A percentile compares a stretch with the other conserved stretches of the same genome.
phyloP scores from a whole-genome alignment of 2,329 filamentous ascomycete genomes.

The Claviceps sp. region DNA sequence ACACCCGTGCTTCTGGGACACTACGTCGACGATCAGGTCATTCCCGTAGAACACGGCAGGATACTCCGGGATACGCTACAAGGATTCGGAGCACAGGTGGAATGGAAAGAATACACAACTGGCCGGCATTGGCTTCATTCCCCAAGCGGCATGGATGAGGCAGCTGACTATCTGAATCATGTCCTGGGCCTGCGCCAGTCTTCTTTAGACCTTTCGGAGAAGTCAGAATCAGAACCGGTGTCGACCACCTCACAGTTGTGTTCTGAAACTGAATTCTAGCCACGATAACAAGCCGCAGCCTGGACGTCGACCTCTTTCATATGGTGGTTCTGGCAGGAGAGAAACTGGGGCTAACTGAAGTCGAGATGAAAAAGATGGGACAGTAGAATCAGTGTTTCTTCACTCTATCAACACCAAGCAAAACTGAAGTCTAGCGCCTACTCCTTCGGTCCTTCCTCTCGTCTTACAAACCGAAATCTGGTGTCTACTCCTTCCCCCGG shows the following conservation, averaged over 20 bases:
- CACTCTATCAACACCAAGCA: neutral
- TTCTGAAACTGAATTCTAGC: neutral
- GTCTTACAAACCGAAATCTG: neutral
- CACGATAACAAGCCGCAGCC: neutral
- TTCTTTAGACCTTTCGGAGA: neutral
- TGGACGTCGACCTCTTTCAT: too few species aligned
- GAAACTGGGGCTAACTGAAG: neutral
- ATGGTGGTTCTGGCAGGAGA: neutral
- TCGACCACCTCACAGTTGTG: neutral
- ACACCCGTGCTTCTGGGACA: slow-evolving; percentile 33
- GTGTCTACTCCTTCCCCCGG: neutral
- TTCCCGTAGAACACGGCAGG: slow-evolving; percentile 24
- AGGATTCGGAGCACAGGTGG: slow-evolving; percentile 24
- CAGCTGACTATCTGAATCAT: slow-evolving; percentile 19
- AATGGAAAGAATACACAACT: slow-evolving; percentile 26
- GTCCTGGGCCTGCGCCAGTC: neutral
- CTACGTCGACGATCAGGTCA: slow-evolving; percentile 28
- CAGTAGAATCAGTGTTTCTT: too few species aligned
- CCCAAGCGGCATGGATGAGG: slow-evolving; percentile 29
- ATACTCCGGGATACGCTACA: slow-evolving; percentile 20
- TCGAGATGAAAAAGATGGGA: too few species aligned
- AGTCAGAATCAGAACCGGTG: neutral
- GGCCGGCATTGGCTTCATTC: slow-evolving; percentile 33
- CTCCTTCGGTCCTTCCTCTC: too few species aligned
- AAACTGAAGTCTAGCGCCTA: neutral